These are phyloP conservation scores for Chrysosporium keratinophilum DNA, from an alignment of 2,329 filamentous ascomycete genomes.

Conservation along the genomic window DNA sequence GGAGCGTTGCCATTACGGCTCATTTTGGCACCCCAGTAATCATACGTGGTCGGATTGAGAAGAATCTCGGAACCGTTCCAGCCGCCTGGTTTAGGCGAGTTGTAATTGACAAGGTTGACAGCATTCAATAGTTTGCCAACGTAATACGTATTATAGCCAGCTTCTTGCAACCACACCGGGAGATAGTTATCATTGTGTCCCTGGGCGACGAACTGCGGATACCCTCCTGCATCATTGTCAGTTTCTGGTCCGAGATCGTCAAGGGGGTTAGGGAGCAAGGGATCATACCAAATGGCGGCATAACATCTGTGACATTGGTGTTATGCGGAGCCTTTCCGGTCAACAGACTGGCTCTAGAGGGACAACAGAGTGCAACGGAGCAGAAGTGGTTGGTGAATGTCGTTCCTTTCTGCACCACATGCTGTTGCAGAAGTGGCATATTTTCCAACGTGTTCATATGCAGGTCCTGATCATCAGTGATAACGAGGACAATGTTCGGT, in stretches of 20 bases:
- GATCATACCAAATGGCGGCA: slow-evolving; percentile 17
- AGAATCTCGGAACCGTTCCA: slow-evolving; percentile 53
- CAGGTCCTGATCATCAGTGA: slow-evolving; percentile 58
- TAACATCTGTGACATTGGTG: slow-evolving; percentile 51
- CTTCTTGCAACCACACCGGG: slow-evolving; percentile 59
- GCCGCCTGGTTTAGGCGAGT: slow-evolving; percentile 46
- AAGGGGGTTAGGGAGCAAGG: not conserved
- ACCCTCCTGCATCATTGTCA: slow-evolving; percentile 31
- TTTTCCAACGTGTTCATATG: slow-evolving; percentile 49
- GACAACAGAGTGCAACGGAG: slow-evolving; percentile 56
- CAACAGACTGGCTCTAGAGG: slow-evolving; percentile 48
- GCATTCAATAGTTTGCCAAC: slow-evolving; percentile 60
- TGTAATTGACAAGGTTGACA: slow-evolving; percentile 52
- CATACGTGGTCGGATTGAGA: slow-evolving; percentile 56
- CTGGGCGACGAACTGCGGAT: slow-evolving; percentile 55
- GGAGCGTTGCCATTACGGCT: slow-evolving; percentile 48
- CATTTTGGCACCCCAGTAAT: slow-evolving; percentile 53
- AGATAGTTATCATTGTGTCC: slow-evolving; percentile 59
- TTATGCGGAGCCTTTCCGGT: slow-evolving; percentile 58
- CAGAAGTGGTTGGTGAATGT: slow-evolving; percentile 52
- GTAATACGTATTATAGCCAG: slow-evolving; percentile 62
- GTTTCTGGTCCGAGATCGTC: not conserved
- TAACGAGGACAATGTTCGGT: slow-evolving; percentile 54
- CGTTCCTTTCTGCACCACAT: slow-evolving; percentile 48
- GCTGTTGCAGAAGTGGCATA: slow-evolving; percentile 47